A percentile compares a stretch with the other conserved stretches of the same genome.
Conservation (phyloP, 78 protist genomes). For the Blattamonas nauphoetae region DNA sequence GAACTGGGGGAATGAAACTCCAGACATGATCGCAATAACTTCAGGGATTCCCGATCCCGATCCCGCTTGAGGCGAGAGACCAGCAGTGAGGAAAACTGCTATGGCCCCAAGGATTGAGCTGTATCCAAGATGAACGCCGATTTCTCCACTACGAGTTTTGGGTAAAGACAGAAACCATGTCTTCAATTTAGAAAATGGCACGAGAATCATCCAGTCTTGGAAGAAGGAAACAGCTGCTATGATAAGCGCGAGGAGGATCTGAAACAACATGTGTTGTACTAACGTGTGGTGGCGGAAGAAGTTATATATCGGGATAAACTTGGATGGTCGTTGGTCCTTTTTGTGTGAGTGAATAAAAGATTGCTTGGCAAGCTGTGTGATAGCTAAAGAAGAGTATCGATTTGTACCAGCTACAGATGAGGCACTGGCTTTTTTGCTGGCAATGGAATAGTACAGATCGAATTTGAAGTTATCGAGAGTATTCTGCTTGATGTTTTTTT, state of each 20-base stretch:
- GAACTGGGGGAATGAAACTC: background rate
- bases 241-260: background rate
- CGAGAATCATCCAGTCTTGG: background rate
- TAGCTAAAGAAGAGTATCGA: too few species aligned
- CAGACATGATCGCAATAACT: background rate
- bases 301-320: background rate
- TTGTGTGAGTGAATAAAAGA: background rate
- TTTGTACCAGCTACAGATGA: background rate
- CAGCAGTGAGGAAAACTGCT: background rate
- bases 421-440: background rate
- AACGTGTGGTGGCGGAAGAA: background rate
- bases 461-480: background rate
- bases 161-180: background rate
- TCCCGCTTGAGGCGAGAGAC: background rate
- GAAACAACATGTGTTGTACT: background rate
- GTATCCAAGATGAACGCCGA: background rate
- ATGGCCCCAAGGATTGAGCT: background rate
- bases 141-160: background rate
- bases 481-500: background rate
- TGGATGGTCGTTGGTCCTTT: background rate
- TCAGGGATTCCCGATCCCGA: constrained; percentile 8
- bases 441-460: background rate
- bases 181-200: background rate
- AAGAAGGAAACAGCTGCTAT: background rate
- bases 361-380: background rate